Conservation (phyloP, 164 flowering plant species). For the Houttuynia cordata region DNA sequence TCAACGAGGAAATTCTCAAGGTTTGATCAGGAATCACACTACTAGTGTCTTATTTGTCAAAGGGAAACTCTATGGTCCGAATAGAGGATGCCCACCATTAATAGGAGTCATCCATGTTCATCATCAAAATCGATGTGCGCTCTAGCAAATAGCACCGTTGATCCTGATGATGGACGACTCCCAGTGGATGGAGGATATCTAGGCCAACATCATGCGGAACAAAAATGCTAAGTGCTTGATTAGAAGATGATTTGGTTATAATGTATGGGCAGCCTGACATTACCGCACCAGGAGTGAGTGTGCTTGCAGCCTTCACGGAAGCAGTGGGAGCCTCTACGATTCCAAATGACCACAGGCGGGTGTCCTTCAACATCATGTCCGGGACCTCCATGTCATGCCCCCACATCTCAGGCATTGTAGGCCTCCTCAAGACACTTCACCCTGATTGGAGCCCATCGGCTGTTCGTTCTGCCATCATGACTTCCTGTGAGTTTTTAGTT, state of each 20-base stretch:
- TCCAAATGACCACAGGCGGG: constrained; percentile 19
- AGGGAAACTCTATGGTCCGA: too few species aligned
- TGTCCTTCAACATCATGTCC: constrained; percentile 20
- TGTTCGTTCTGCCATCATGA: constrained; percentile 73
- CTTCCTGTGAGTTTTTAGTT: constrained; percentile 26
- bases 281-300: constrained; percentile 60
- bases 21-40: constrained; percentile 14
- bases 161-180: too few species aligned
- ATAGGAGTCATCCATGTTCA: too few species aligned
- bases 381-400: constrained; percentile 90
- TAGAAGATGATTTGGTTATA: too few species aligned
- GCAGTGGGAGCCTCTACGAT: constrained; percentile 18
- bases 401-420: constrained; percentile 55
- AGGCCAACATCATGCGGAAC: too few species aligned
- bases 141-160: too few species aligned
- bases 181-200: too few species aligned
- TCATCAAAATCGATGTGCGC: too few species aligned
- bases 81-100: too few species aligned
- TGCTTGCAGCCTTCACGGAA: constrained; percentile 44
- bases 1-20: constrained; percentile 73
- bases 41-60: not conserved
- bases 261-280: constrained; percentile 47
- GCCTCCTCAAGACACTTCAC: constrained; percentile 33
- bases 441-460: constrained; percentile 68
- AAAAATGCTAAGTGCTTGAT: too few species aligned